Conservation (phyloP, 2,329 filamentous ascomycete genomes). For the Trichoderma guizhouense region DNA sequence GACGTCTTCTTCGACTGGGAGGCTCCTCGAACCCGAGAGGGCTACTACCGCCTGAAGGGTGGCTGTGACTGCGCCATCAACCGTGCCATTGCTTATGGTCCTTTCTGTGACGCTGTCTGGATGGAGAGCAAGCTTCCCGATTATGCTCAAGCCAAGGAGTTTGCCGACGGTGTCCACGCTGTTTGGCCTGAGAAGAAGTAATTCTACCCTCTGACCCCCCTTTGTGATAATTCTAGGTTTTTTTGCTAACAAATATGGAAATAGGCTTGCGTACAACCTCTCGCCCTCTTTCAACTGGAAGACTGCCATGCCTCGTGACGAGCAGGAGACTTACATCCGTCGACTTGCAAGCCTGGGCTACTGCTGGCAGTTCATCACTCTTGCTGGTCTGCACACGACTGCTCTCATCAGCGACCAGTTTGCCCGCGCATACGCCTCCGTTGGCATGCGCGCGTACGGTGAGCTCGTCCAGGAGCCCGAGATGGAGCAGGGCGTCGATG, state of each 20-base stretch:
- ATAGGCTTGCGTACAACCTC: slow-evolving; percentile 91
- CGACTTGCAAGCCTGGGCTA: slow-evolving; percentile 85
- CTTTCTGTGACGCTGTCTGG: slow-evolving; percentile 95
- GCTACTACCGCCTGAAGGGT: slow-evolving; percentile 89
- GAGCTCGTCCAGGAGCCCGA: slow-evolving; percentile 97
- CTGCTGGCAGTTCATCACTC: slow-evolving; percentile 99
- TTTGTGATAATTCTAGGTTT: neutral
- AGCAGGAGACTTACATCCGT: slow-evolving; percentile 96
- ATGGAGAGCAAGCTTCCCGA: slow-evolving; percentile 99
- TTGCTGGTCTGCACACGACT: slow-evolving; percentile 92
- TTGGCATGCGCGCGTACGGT: slow-evolving; percentile 94
- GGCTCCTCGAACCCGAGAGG: slow-evolving; percentile 84
- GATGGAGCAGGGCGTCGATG: slow-evolving; percentile 85
- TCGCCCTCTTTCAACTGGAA: slow-evolving; percentile 99
- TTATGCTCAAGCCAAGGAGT: slow-evolving; percentile 85
- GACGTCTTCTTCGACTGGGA: slow-evolving; percentile 97
- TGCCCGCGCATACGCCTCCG: slow-evolving; percentile 71
- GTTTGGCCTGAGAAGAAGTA: slow-evolving; percentile 96
- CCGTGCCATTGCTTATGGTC: slow-evolving; percentile 85
- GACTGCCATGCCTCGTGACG: slow-evolving; percentile 82
- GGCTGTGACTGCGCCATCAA: slow-evolving; percentile 90
- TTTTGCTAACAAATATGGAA: slow-evolving; percentile 18
- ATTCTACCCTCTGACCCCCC: slow-evolving; percentile 33
- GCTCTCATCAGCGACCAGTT: slow-evolving; percentile 90
- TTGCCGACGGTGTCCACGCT: slow-evolving; percentile 88